Base-by-base conservation (phyloP, 2,329 filamentous ascomycete genomes). In the Fusarium sp. region DNA sequence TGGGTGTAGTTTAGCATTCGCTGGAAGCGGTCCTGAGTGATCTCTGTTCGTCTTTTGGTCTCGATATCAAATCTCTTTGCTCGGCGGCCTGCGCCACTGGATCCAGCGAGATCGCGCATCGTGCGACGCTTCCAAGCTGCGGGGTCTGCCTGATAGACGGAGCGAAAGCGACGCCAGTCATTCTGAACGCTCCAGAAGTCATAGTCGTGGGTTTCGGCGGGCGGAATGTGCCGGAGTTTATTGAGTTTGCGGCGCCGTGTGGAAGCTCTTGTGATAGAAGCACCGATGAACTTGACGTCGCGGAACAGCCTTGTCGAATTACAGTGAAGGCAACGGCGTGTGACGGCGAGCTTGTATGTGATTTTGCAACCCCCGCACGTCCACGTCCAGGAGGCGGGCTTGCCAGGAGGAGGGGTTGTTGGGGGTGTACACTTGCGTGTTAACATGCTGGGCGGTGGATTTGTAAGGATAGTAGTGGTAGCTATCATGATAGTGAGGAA, bases 351-450 rank as follows among this genome's bases (percentile, higher is more conserved):
- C 14, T 15, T 66, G 68, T 76, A 79, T 2, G 30, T 26, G 3
- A 15, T 47, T 14, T 39, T 17, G 71, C 79, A 81, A 12, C 24
- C 2, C 62, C 76, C 71, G 64, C 79, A 81, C 24, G 52, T 45
- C 79, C 79, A 81, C 28, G 49, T 45, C 77, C 76, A 80, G 43
- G 71, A 65, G 6, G 23, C 6, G n/a, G 46, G 38, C 20, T 19
- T 15, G 12, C 12, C 42, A 15, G 17, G 11, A 10, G 70, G 65
- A 11, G 56, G 51, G 0, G 46, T 12, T 10, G 24, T 4, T 2
- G 63, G 19, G 14, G 64, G 64, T 2, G 15, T 64, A 24, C 28
- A 45, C 2, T 28, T n/a, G 47, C 39, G 48, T 17, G 50, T 28
- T 4, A 47, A 20, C 52, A 48, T 58, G 7, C 9, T 51, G 24